These are phyloP conservation scores for Cyberlindnera maritima DNA, from an alignment of 805 yeast species.

Conservation along the genomic window DNA sequence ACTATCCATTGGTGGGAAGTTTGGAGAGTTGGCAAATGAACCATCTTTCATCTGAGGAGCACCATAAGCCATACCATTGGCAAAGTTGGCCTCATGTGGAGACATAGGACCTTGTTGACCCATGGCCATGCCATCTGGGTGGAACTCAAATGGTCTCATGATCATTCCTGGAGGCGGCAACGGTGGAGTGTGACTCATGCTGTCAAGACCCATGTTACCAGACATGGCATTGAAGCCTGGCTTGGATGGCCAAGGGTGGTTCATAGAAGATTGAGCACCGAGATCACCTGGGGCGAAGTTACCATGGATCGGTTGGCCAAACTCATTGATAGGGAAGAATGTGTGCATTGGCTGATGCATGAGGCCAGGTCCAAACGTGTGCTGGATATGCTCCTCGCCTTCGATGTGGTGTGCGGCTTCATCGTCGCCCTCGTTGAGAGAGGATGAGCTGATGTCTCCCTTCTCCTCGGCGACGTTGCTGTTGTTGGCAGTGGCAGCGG, in stretches of 20 bases:
- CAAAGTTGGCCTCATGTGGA: slow-evolving; percentile 10
- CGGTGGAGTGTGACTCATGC: slow-evolving; percentile 23
- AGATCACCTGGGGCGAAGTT: slow-evolving; percentile 21
- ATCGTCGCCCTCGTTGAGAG: slow-evolving; percentile 9
- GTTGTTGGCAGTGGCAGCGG: too few species aligned
- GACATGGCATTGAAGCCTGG: slow-evolving; percentile 22
- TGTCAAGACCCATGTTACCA: slow-evolving; percentile 14
- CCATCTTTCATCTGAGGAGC: slow-evolving; percentile 17
- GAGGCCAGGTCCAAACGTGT: slow-evolving; percentile 16
- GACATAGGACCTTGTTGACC: slow-evolving; percentile 13
- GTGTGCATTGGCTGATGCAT: slow-evolving; percentile 28
- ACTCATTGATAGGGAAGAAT: slow-evolving; percentile 28
- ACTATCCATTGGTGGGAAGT: slow-evolving; percentile 17
- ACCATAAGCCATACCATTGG: slow-evolving; percentile 12
- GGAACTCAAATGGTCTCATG: slow-evolving; percentile 27
- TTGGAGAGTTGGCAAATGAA: slow-evolving; percentile 7
- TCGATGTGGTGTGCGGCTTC: background rate
- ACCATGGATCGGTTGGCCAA: slow-evolving; percentile 28
- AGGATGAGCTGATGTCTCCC: slow-evolving; percentile 7
- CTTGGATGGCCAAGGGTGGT: slow-evolving; percentile 25
- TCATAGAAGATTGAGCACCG: slow-evolving; percentile 15
- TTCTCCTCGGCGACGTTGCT: slow-evolving; percentile 4
- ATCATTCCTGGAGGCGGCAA: slow-evolving; percentile 27
- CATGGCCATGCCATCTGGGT: slow-evolving; percentile 24
- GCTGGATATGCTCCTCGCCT: slow-evolving; percentile 7